Evolutionary conservation across 1,139 yeast species (phyloP).

Genomic region (Blastobotrys indianensis): DNA sequence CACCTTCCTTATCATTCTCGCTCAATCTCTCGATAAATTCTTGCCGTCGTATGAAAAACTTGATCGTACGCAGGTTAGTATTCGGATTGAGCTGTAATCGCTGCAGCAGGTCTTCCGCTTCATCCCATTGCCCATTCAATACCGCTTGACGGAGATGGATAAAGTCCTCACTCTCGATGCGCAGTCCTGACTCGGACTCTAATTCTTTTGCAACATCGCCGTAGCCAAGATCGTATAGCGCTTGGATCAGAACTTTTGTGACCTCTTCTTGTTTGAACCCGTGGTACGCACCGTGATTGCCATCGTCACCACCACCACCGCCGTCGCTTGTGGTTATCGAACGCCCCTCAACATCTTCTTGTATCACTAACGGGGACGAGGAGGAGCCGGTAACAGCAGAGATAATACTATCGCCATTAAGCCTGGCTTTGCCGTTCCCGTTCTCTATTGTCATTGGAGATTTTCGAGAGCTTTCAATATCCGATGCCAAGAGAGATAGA

Average conservation of each 20-base stretch:
- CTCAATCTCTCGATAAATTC: constrained; percentile 32
- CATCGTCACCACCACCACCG: too few species aligned
- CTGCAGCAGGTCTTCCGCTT: constrained; percentile 36
- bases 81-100: constrained; percentile 29
- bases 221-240: constrained; percentile 47
- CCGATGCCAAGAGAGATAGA: too few species aligned
- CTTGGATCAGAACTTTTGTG: constrained; percentile 45
- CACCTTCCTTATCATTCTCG: constrained; percentile 32
- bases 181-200: constrained; percentile 40
- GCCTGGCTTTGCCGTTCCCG: too few species aligned
- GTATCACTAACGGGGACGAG: too few species aligned
- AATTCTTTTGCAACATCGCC: constrained; percentile 36
- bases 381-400: not conserved
- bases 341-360: too few species aligned
- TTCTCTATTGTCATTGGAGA: too few species aligned
- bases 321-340: too few species aligned
- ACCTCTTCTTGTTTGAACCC: constrained; percentile 39
- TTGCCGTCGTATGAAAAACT: constrained; percentile 32
- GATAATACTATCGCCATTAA: not conserved
- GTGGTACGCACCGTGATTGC: not conserved
- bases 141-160: constrained; percentile 38
- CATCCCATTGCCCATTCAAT: constrained; percentile 40
- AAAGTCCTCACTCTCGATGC: constrained; percentile 35
- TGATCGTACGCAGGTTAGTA: constrained; percentile 20
- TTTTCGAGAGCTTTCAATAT: too few species aligned